Percentiles rank a stretch among this genome's conserved stretches.
Evolutionary conservation across 352 stramenopile genomes (phyloP).

Genomic region (Globisporangium nodosum): DNA sequence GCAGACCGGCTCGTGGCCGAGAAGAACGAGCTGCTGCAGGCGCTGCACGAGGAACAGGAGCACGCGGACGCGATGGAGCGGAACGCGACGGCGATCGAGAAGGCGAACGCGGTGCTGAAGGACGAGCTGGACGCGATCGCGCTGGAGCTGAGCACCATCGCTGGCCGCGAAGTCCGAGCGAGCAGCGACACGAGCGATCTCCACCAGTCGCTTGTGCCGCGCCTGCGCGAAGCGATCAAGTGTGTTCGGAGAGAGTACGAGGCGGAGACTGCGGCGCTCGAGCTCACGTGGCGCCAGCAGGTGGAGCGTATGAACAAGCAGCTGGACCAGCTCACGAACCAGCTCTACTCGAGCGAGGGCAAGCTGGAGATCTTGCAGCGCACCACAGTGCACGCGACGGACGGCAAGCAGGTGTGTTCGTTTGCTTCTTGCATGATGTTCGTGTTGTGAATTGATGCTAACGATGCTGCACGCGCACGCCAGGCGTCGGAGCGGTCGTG

Average conservation of each 20-base stretch:
- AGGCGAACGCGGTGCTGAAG: conserved; percentile 20
- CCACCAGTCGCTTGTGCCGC: background rate
- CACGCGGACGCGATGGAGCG: conserved; percentile 27
- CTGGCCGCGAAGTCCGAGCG: conserved; percentile 11
- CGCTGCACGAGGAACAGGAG: conserved; percentile 37
- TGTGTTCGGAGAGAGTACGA: conserved; percentile 31
- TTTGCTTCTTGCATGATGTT: background rate
- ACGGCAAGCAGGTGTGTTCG: conserved; percentile 30
- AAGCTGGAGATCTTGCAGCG: conserved; percentile 45
- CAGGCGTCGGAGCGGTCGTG: conserved; percentile 30
- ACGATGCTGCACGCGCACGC: too few relatives aligned
- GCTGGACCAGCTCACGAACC: conserved; percentile 35
- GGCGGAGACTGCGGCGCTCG: conserved; percentile 22
- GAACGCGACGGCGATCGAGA: conserved; percentile 21
- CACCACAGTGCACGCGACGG: conserved; percentile 34
- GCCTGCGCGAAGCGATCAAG: conserved; percentile 7
- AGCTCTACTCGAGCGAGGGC: conserved; percentile 38
- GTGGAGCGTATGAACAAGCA: conserved; percentile 23
- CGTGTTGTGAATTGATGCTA: background rate
- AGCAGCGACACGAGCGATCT: conserved; percentile 1
- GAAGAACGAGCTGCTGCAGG: conserved; percentile 35
- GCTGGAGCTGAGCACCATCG: conserved; percentile 29
- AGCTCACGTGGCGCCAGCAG: conserved; percentile 46
- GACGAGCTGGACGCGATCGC: conserved; percentile 37
- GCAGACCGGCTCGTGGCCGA: conserved; percentile 36